Percentiles rank a stretch among this genome's conserved stretches.
Conservation (phyloP, 108 stramenopile genomes). For the Discostella pseudostelligera region DNA sequence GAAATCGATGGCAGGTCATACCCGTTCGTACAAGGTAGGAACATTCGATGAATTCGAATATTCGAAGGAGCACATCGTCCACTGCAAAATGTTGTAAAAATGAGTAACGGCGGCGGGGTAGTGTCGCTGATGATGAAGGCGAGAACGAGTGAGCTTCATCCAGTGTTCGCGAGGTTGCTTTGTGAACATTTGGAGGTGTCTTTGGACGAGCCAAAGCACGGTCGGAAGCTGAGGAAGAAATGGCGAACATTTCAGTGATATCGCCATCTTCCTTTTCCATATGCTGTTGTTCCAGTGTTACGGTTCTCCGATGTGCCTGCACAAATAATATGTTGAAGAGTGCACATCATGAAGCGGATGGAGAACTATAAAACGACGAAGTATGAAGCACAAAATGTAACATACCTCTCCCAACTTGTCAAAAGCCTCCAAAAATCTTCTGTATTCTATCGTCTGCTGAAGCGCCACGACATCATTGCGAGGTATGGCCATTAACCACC, state of each 20-base stretch:
- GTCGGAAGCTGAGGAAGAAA: background rate
- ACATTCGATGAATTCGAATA: conserved; percentile 73
- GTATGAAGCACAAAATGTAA: background rate
- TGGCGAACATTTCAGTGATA: conserved; percentile 4
- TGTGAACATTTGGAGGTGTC: background rate
- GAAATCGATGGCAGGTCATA: conserved; percentile 64
- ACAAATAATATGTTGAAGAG: background rate
- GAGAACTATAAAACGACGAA: background rate
- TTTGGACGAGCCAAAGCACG: conserved; percentile 4
- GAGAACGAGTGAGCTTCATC: background rate
- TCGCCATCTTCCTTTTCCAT: conserved; percentile 38
- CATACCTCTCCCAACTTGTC: conserved; percentile 48
- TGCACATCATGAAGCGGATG: background rate
- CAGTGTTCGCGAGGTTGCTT: conserved; percentile 2
- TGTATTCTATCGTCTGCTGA: conserved; percentile 61
- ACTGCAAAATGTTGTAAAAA: conserved; percentile 63
- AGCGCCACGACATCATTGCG: conserved; percentile 62
- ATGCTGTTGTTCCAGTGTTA: conserved; percentile 36
- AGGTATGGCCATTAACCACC: conserved; percentile 70
- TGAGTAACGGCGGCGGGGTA: conserved; percentile 27
- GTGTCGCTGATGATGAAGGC: background rate
- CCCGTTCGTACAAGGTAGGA: conserved; percentile 59
- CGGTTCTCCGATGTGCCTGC: conserved; percentile 57
- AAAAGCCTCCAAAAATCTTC: conserved; percentile 61
- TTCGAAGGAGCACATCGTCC: conserved; percentile 69